These are phyloP conservation scores for Ramaria rubella DNA, from an alignment of 768 basidiomycete species.

Conservation along the genomic window DNA sequence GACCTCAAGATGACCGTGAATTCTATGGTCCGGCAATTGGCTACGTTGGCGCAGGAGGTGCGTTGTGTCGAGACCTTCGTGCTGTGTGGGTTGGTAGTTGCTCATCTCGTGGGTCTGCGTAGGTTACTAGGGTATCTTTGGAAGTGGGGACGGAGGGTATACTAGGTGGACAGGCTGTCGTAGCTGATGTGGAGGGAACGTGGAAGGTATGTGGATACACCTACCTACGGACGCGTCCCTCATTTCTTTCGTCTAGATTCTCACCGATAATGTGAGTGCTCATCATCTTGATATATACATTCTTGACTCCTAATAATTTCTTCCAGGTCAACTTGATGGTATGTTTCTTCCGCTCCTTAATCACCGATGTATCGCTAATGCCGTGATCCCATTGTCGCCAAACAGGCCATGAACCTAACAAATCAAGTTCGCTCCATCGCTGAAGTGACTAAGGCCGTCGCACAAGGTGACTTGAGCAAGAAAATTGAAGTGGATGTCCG, in stretches of 20 bases:
- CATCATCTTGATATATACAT: not conserved
- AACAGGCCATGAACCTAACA: constrained; percentile 76
- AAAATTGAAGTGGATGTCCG: constrained; percentile 89
- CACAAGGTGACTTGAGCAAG: constrained; percentile 86
- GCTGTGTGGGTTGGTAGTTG: not conserved
- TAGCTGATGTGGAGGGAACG: constrained; percentile 90
- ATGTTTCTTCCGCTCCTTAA: not conserved
- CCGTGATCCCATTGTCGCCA: not conserved
- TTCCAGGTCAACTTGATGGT: constrained; percentile 12
- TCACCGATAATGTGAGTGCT: constrained; percentile 74
- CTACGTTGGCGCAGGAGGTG: constrained; percentile 62
- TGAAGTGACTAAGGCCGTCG: constrained; percentile 92
- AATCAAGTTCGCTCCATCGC: constrained; percentile 91
- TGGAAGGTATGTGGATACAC: constrained; percentile 62
- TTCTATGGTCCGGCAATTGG: constrained; percentile 68
- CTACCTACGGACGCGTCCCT: constrained; percentile 19
- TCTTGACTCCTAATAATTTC: not conserved
- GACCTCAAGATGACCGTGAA: constrained; percentile 78
- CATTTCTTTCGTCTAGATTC: constrained; percentile 27
- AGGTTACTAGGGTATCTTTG: constrained; percentile 83
- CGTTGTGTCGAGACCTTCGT: not conserved
- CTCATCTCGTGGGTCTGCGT: constrained; percentile 14
- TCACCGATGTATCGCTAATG: not conserved
- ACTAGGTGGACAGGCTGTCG: constrained; percentile 86
- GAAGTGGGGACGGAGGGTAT: constrained; percentile 93